Base-by-base conservation (phyloP, 2,329 filamentous ascomycete genomes). In the Neonectria punicea region DNA sequence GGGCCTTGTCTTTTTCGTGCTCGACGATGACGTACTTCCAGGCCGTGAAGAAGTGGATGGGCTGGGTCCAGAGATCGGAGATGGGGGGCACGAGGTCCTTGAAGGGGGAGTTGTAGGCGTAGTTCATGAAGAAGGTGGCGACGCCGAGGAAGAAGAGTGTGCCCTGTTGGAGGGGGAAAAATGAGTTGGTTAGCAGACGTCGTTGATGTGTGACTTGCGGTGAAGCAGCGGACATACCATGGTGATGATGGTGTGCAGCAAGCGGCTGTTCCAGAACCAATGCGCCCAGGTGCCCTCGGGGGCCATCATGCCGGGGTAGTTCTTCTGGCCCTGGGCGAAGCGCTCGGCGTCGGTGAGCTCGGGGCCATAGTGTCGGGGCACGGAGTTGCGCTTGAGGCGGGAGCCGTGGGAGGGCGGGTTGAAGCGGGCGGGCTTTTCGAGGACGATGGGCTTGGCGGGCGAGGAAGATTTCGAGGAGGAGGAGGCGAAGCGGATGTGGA, bases 241-340 rank as follows among this genome's bases (percentile, higher is more conserved):
- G 2, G 93, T 92, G 77, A 99, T 94, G 78, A 87, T 91, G 30
- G 93, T 79, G 80, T 99, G 95, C 61, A 98, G 87, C 61, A 82
- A 82, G 64, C 87, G 87, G 77, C 89, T 95, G 71, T 93, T 90
- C 77, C 97, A 84, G 79, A 98, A 94, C 88, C 91, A 94, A 79
- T 95, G 87, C 81, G 92, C 86, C 80, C 93, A 93, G 0, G 92
- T 93, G 6, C 93, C 93, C 76, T 91, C 85, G 0, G 94, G 90
- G 51, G 95, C 92, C 85, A 97, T 94, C 86, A 97, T 90, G 73
- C 94, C 91, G 1, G 96, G 96, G 78, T 98, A 98, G 69, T 92
- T 84, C 78, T 88, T 92, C 69, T 81, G 87, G 70, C 84, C 86
- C 83, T 93, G 93, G 66, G 85, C 86, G 67, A 86, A 82, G 55